These are phyloP conservation scores for Lojkania enalia DNA, from an alignment of 2,329 filamentous ascomycete species.

Conservation along the genomic window DNA sequence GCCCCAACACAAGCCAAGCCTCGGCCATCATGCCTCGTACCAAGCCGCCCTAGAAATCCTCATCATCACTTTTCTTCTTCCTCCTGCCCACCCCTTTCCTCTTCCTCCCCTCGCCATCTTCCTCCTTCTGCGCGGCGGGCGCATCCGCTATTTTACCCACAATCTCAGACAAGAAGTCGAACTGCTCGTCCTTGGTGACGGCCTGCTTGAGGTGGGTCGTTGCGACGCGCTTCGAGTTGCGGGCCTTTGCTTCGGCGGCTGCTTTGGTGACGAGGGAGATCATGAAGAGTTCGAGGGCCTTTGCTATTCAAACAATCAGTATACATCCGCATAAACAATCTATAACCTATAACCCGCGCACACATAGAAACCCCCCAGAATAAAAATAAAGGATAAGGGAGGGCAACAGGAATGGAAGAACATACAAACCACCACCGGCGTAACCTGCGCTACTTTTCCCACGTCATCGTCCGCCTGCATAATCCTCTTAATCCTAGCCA, in stretches of 20 bases:
- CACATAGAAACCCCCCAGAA: no score
- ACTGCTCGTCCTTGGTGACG: constrained; percentile 83
- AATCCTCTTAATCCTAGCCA: constrained; percentile 95
- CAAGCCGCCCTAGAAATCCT: constrained; percentile 43
- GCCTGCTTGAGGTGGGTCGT: constrained; percentile 91
- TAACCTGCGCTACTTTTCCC: constrained; percentile 96
- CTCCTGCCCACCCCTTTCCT: constrained; percentile 45
- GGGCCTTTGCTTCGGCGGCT: constrained; percentile 78
- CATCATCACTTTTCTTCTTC: constrained; percentile 45
- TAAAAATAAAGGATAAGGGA: neutral
- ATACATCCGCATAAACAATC: no score
- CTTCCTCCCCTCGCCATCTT: constrained; percentile 52
- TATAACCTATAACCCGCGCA: no score
- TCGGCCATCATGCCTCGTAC: no score
- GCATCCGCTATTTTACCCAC: constrained; percentile 79
- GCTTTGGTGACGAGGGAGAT: constrained; percentile 88
- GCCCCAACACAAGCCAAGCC: no score
- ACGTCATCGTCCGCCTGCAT: constrained; percentile 99
- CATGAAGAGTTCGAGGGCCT: constrained; percentile 98
- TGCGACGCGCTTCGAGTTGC: constrained; percentile 86
- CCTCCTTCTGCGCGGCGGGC: constrained; percentile 50
- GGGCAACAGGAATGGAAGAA: no score
- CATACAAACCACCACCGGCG: constrained; percentile 85
- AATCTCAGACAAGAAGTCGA: constrained; percentile 92
- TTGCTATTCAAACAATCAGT: constrained; percentile 58